Base-by-base conservation (phyloP, 2,329 filamentous ascomycete species). In the Pyrenophora teres region DNA sequence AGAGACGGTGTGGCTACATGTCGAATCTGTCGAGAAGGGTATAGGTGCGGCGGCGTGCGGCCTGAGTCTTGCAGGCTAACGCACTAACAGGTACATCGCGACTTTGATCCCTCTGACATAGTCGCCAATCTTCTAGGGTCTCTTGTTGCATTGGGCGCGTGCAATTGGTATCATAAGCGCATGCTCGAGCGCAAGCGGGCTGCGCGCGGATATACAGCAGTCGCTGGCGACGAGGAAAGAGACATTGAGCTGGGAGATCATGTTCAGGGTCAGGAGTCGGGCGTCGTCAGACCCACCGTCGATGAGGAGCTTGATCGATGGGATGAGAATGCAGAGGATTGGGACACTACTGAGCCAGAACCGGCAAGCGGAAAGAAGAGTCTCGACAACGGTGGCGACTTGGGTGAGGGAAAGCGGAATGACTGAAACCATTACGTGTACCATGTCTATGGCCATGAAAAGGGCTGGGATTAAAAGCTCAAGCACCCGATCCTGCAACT, bases 241-340 rank as follows among this genome's bases (percentile, higher is more conserved):
- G 76, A 96, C 71, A 74, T 96, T 12, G 92, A 96, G 76, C 81
- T 96, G 6, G 91, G 89, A 1, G 84, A 87, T 56, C 78, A 76
- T 21, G 60, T 77, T 4, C 76, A 69, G 4, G 60, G 65, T 40
- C 88, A 89, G 58, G 88, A 90, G 72, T 84, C 82, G 25, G 87
- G 87, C 15, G 77, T 90, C n/a, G 77, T 68, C 3, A 61, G 69
- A 12, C 67, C 67, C 6, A 73, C 71, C 1, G 72, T 96, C 16
- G 92, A 95, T 62, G 84, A 93, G 52, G 90, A 95, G 76, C 83
- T 96, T 6, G 92, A 96, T 69, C 91, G 93, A 62, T 96, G 92
- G 92, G 92, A 96, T 68, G 92, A 96, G 76, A 94, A 96, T 73
- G 82, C 78, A 1, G 83, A 84, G 52, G 83, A 86, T 63, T 88